A percentile compares a stretch with the other conserved stretches of the same genome.
These are phyloP conservation scores for Phytophthora boehmeriae DNA, from an alignment of 352 stramenopile species.

Conservation along the genomic window DNA sequence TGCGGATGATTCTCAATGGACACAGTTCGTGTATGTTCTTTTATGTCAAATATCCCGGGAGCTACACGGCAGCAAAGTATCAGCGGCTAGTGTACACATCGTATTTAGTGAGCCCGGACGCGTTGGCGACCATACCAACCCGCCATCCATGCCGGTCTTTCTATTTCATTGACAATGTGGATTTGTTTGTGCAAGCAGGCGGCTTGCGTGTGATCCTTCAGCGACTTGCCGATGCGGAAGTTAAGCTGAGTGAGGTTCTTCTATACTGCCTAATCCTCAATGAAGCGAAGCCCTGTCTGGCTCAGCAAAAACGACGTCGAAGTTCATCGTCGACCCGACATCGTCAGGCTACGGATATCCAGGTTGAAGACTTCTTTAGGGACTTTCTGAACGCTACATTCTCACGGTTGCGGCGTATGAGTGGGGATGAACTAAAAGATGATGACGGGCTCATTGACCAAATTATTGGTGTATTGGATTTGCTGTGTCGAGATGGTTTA, in stretches of 20 bases:
- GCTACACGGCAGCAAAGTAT: slow-evolving; percentile 58
- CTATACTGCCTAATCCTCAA: slow-evolving; percentile 74
- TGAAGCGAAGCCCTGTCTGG: slow-evolving; percentile 78
- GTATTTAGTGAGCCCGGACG: slow-evolving; percentile 70
- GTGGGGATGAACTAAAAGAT: slow-evolving; percentile 76
- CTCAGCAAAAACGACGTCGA: slow-evolving; percentile 58
- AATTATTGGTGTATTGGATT: slow-evolving; percentile 68
- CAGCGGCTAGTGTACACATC: slow-evolving; percentile 77
- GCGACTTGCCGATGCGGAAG: slow-evolving; percentile 47
- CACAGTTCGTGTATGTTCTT: slow-evolving; percentile 83
- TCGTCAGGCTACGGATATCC: slow-evolving; percentile 38
- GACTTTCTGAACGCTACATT: slow-evolving; percentile 81
- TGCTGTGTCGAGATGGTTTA: slow-evolving; percentile 69
- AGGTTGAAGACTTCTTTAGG: slow-evolving; percentile 81
- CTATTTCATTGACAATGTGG: slow-evolving; percentile 86
- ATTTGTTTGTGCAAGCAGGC: slow-evolving; percentile 84
- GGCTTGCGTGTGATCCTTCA: slow-evolving; percentile 79
- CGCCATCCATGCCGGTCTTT: slow-evolving; percentile 79
- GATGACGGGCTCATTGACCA: slow-evolving; percentile 82
- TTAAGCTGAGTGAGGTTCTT: slow-evolving; percentile 63
- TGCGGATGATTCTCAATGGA: slow-evolving; percentile 82
- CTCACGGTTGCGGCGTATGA: slow-evolving; percentile 69
- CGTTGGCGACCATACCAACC: slow-evolving; percentile 54
- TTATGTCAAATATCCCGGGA: slow-evolving; percentile 83
- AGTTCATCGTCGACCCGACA: slow-evolving; percentile 45